A percentile compares a stretch with the other conserved stretches of the same genome.
Evolutionary conservation across 2,329 filamentous ascomycete species (phyloP).

Genomic region (Diplodia sapinea): DNA sequence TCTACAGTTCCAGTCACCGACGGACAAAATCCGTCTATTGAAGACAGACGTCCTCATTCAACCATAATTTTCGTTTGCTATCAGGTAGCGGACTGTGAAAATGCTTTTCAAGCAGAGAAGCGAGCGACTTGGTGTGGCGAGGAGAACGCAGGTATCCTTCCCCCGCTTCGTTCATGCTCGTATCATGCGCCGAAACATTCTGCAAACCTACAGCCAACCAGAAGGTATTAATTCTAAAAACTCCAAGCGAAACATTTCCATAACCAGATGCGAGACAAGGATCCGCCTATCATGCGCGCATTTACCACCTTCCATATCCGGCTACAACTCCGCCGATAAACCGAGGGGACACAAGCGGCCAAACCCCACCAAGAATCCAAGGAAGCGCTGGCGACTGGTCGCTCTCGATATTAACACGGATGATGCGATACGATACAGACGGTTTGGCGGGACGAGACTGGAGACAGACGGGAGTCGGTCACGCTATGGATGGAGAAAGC

Average conservation of each 20-base stretch:
- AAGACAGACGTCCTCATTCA: too few relatives aligned
- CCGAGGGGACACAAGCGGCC: not conserved
- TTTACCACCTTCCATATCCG: constrained; percentile 13
- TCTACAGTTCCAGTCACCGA: too few relatives aligned
- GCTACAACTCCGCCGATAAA: constrained; percentile 10
- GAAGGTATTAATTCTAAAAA: not conserved
- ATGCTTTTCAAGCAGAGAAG: too few relatives aligned
- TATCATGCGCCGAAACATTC: too few relatives aligned
- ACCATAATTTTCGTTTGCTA: too few relatives aligned
- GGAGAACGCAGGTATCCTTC: too few relatives aligned
- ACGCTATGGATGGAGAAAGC: not conserved
- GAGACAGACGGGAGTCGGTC: not conserved
- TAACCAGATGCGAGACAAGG: not conserved
- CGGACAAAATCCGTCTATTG: too few relatives aligned
- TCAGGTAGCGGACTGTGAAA: too few relatives aligned
- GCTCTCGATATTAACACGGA: not conserved
- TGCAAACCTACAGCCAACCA: not conserved
- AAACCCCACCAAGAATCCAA: not conserved
- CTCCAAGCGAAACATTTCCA: not conserved
- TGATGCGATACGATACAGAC: not conserved
- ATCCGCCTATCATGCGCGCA: constrained; percentile 7
- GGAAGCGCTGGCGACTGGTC: not conserved
- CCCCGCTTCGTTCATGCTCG: too few relatives aligned
- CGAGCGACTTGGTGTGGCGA: too few relatives aligned
- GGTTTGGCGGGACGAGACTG: not conserved